These are phyloP conservation scores for Leccinellum albellum DNA, from an alignment of 768 basidiomycete species.

Conservation along the genomic window DNA sequence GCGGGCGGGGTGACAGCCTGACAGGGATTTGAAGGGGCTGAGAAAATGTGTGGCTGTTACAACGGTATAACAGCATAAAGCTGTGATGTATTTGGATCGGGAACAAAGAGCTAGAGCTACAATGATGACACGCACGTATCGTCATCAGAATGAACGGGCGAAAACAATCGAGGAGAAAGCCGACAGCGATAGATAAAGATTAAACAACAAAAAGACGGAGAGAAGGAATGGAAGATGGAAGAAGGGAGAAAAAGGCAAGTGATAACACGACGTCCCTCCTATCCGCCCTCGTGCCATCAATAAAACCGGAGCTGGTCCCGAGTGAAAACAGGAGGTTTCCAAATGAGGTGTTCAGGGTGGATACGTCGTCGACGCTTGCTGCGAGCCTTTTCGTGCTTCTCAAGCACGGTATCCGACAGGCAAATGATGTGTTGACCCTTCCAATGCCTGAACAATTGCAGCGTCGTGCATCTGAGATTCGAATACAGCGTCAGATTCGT, in stretches of 20 bases:
- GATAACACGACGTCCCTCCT: not conserved
- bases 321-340: slow-evolving; percentile 95
- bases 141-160: not conserved
- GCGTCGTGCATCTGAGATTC: slow-evolving; percentile 73
- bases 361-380: slow-evolving; percentile 78
- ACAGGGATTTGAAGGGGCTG: not conserved
- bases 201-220: not conserved
- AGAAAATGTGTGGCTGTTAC: slow-evolving; percentile 3
- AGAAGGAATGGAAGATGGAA: not conserved
- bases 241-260: not conserved
- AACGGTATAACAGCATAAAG: slow-evolving; percentile 13
- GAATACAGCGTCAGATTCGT: slow-evolving; percentile 10
- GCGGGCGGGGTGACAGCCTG: not conserved
- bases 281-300: slow-evolving; percentile 11
- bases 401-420: slow-evolving; percentile 85
- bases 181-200: not conserved
- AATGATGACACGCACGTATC: slow-evolving; percentile 12
- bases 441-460: slow-evolving; percentile 94
- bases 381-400: slow-evolving; percentile 82
- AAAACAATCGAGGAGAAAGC: not conserved
- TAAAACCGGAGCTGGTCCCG: slow-evolving; percentile 81
- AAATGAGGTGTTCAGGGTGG: slow-evolving; percentile 72
- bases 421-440: slow-evolving; percentile 93
- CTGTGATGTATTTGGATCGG: slow-evolving; percentile 3
- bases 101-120: slow-evolving; percentile 25